A percentile compares a stretch with the other conserved stretches of the same genome.
These are phyloP conservation scores for Podaxis carcinomalis DNA, from an alignment of 768 basidiomycete genomes.

Conservation along the genomic window DNA sequence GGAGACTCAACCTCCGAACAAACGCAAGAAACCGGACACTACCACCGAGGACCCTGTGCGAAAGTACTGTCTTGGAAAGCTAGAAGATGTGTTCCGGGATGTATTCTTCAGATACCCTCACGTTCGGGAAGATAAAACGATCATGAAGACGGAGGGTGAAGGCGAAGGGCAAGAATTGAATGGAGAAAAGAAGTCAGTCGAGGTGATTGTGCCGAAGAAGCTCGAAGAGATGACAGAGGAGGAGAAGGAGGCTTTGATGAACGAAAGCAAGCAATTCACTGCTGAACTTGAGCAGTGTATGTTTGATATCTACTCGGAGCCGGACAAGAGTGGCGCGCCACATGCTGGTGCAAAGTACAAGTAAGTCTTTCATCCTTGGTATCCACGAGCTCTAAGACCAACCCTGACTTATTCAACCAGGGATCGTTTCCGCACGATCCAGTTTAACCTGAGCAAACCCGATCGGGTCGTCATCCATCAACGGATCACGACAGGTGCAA, in stretches of 20 bases:
- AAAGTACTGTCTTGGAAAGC: constrained; percentile 76
- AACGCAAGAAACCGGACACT: constrained; percentile 20
- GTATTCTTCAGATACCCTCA: constrained; percentile 73
- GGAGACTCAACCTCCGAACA: constrained; percentile 18
- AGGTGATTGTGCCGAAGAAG: constrained; percentile 34
- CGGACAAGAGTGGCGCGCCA: constrained; percentile 64
- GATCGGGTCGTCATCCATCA: constrained; percentile 79
- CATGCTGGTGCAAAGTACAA: constrained; percentile 77
- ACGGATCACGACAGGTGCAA: constrained; percentile 64
- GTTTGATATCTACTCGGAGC: constrained; percentile 73
- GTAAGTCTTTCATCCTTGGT: constrained; percentile 32
- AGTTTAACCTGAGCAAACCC: constrained; percentile 81
- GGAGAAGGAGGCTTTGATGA: constrained; percentile 50
- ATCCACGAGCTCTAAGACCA: not conserved
- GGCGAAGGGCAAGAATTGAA: not conserved
- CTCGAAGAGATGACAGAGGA: constrained; percentile 56
- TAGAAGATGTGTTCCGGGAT: constrained; percentile 65
- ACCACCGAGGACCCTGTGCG: constrained; percentile 66
- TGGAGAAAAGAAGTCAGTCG: not conserved
- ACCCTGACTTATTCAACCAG: constrained; percentile 31
- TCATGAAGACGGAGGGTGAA: constrained; percentile 18
- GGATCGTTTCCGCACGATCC: constrained; percentile 87
- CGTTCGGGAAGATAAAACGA: constrained; percentile 24
- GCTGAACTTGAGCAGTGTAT: constrained; percentile 71
- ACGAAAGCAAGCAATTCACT: constrained; percentile 60